A percentile compares a stretch with the other conserved stretches of the same genome.
These are phyloP conservation scores for Alternaria gansuensis DNA, from an alignment of 2,329 filamentous ascomycete species.

Conservation along the genomic window DNA sequence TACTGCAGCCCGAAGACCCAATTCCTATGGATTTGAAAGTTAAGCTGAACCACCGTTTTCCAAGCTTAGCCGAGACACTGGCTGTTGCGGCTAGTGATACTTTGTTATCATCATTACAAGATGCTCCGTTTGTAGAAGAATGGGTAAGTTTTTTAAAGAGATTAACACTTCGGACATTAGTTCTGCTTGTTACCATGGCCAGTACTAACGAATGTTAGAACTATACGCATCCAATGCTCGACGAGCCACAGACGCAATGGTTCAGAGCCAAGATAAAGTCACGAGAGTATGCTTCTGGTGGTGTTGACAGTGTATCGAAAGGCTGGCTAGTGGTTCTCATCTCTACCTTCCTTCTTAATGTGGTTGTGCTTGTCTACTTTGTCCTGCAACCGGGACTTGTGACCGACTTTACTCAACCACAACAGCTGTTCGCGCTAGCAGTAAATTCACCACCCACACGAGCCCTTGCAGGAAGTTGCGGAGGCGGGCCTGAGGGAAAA, in stretches of 20 bases:
- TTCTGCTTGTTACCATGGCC: no score
- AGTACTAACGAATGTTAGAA: not conserved
- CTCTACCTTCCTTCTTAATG: constrained; percentile 71
- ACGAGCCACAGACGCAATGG: constrained; percentile 54
- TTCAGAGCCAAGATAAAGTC: constrained; percentile 72
- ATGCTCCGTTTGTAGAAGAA: constrained; percentile 64
- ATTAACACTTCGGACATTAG: no score
- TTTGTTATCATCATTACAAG: constrained; percentile 66
- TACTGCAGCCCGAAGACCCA: no score
- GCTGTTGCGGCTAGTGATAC: constrained; percentile 75
- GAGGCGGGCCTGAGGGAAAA: not conserved
- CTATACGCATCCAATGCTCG: not conserved
- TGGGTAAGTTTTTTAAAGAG: no score
- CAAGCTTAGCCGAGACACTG: constrained; percentile 75
- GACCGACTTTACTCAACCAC: not conserved
- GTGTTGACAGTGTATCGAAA: constrained; percentile 67
- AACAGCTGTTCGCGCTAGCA: not conserved
- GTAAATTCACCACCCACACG: not conserved
- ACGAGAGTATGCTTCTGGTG: constrained; percentile 75
- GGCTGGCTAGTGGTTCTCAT: constrained; percentile 73
- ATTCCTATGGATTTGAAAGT: constrained; percentile 53
- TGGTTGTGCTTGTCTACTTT: not conserved
- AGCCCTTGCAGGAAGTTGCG: not conserved
- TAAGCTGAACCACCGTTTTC: constrained; percentile 61
- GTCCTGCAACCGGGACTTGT: not conserved